A percentile compares a stretch with the other conserved stretches of the same genome.
phyloP scores from a whole-genome alignment of 2,329 filamentous ascomycete species.

The Fusarium subglutinans region DNA sequence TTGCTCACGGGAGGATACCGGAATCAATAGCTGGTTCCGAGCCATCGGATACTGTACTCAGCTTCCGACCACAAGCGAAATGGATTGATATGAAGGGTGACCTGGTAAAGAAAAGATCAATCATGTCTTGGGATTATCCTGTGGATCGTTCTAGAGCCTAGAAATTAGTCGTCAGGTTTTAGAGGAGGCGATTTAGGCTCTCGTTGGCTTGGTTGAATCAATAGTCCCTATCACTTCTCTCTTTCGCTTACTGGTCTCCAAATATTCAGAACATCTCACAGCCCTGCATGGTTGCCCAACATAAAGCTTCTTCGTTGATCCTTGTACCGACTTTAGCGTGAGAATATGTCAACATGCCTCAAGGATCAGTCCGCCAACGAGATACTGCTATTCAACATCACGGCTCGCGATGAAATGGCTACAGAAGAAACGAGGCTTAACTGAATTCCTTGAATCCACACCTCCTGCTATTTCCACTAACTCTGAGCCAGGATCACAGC shows the following conservation, averaged over 20 bases:
- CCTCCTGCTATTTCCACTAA: background rate
- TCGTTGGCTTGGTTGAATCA: background rate
- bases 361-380: too few relatives aligned
- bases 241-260: background rate
- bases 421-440: background rate
- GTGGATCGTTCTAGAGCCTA: too few relatives aligned
- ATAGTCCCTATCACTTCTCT: background rate
- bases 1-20: too few relatives aligned
- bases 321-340: background rate
- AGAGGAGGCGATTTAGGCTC: background rate
- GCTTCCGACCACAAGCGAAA: accelerated
- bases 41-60: background rate
- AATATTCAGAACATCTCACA: background rate
- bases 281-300: too few relatives aligned
- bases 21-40: background rate
- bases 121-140: too few relatives aligned
- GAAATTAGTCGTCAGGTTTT: background rate
- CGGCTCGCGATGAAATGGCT: too few relatives aligned
- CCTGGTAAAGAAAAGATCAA: accelerated
- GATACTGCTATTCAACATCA: too few relatives aligned
- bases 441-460: background rate
- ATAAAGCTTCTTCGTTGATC: background rate
- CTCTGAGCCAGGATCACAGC: accelerated
- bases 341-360: accelerated
- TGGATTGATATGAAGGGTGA: accelerated